Base-by-base conservation (phyloP, 2,329 filamentous ascomycete genomes). In the Tetracladium maxilliforme region DNA sequence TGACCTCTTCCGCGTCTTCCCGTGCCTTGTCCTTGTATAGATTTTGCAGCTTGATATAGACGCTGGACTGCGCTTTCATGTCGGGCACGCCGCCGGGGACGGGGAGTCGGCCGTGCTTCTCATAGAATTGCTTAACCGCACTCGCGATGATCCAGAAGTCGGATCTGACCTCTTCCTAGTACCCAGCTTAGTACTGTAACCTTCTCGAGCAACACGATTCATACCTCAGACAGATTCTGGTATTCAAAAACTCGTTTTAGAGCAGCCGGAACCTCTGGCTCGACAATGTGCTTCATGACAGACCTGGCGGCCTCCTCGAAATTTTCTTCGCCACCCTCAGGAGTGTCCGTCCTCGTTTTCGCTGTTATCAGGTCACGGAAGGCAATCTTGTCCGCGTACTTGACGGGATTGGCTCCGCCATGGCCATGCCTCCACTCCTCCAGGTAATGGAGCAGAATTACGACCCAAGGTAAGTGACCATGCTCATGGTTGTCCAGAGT, bases 271-370 rank as follows among this genome's bases (percentile, higher is more conserved):
- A 92, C 49, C 14, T 65, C 66, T 22, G 76, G 71, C 11, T 61
- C 55, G 21, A 76, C 73, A 16, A 98, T 58, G n/a, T 78, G 80
- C 49, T 92, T 92, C 41, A 95, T 61, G 2, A 95, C 84, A 5
- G 86, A 83, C 10, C 71, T 73, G 22, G 75, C 72, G 4, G 90
- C 92, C 51, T 98, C 90, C 32, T 94, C 83, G 43, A 84, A 98
- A 48, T 98, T 98, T 54, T 98, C 90, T 45, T 98, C 90, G 29
- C 79, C 81, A 22, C 84, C 86, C 47, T 92, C 84, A 1, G 82
- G 49, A 30, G 72, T 92, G 37, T 76, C 57, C 25, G 58, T 79
- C 38, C 84, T 70, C 38, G 77, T 68, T 4, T 66, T 70, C 6
- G 61, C 58, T 8, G 70, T 59, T 2, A 98, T 70, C 9, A 75